These are phyloP conservation scores for Stylonectria norvegica DNA, from an alignment of 2,329 filamentous ascomycete species.

Conservation along the genomic window DNA sequence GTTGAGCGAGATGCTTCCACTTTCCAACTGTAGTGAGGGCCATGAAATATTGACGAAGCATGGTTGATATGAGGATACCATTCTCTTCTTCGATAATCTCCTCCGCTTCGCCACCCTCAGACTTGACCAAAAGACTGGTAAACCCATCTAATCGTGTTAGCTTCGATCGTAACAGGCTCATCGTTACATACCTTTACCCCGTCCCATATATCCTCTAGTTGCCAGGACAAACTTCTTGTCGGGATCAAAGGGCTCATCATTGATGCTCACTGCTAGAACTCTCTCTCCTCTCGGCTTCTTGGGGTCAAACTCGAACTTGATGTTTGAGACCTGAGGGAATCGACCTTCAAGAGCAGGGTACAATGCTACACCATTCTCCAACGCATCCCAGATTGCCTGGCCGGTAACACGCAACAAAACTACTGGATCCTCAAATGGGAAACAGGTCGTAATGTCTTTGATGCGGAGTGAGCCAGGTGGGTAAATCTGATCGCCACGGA, in stretches of 20 bases:
- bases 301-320: conserved; percentile 70
- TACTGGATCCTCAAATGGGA: conserved; percentile 88
- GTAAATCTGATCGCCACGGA: conserved; percentile 85
- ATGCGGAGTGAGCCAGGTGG: conserved; percentile 73
- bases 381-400: conserved; percentile 68
- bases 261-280: conserved; percentile 60
- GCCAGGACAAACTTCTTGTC: conserved; percentile 67
- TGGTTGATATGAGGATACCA: conserved; percentile 79
- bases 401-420: conserved; percentile 73
- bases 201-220: conserved; percentile 84
- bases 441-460: conserved; percentile 83
- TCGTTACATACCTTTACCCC: conserved; percentile 60
- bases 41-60: conserved; percentile 90
- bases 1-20: conserved; percentile 70
- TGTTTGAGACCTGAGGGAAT: conserved; percentile 85
- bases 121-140: conserved; percentile 67
- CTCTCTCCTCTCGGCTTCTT: conserved; percentile 57
- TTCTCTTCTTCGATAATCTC: conserved; percentile 83
- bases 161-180: neutral
- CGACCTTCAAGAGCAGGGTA: conserved; percentile 81
- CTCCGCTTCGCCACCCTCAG: conserved; percentile 71
- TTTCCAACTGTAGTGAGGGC: conserved; percentile 74
- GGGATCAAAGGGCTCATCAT: conserved; percentile 57
- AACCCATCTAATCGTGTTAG: conserved; percentile 63
- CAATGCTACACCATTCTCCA: conserved; percentile 78